Base-by-base conservation (phyloP, 768 basidiomycete species). In the Psilocybe cubensis region DNA sequence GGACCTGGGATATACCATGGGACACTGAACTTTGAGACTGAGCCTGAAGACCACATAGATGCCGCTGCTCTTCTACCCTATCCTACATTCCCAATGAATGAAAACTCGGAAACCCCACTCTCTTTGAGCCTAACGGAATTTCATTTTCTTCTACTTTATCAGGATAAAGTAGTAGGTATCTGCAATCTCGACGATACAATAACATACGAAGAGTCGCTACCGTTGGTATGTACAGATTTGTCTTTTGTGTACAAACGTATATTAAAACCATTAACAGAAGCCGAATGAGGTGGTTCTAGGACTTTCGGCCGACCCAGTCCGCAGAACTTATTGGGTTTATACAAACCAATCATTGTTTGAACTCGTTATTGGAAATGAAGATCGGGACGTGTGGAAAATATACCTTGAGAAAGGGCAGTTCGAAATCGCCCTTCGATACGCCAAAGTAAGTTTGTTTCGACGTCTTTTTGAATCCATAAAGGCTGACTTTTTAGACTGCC, bases 251-350 rank as follows among this genome's bases (percentile, higher is more conserved):
- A 27, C 24, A 17, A 53, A 23, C 27, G 18, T 42, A n/a, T 24
- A 23, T 12, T 52, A 2, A 47, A 33, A 6, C 11, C 18, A 8
- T 35, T 48, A 44, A 31, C 68, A 97, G 95, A 89, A 87, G 82
- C 77, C 85, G 5, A 84, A 82, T 24, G 94, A 96, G 66, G 75
- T 73, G 31, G 86, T 93, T 17, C 77, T 84, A 25, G 92, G 89
- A 0, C 74, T 98, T 28, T 84, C 89, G 4, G 83, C 90, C 8
- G 97, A 99, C 72, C 91, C 90, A 17, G 86, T 92, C 3, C 85
- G 90, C 8, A 88, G 85, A 71, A 98, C 96, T 12, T 96, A 89
- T 65, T 99, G 97, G 97, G 83, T 95, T 1, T 96, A 89, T 68
- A 96, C 96, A 0, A 88, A 92, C 61, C 85, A 87, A 59, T 90